Evolutionary conservation across 2,329 filamentous ascomycete genomes (phyloP).

Genomic region (Phialocephala subalpina): DNA sequence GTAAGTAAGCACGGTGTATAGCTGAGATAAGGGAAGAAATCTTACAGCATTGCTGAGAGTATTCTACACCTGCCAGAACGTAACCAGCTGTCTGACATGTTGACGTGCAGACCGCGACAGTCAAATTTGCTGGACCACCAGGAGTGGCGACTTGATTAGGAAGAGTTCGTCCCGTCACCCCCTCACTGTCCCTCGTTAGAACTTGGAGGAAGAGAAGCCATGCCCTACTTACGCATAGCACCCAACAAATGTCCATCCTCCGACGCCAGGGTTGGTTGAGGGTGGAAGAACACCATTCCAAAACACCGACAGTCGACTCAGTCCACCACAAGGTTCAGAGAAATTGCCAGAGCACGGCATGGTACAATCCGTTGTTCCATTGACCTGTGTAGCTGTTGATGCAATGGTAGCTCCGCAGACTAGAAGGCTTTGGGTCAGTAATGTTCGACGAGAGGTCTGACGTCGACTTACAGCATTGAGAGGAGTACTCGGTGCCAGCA

Average conservation of each 20-base stretch:
- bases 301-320: slow-evolving; percentile 34
- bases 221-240: slow-evolving; percentile 35
- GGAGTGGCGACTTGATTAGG: slow-evolving; percentile 28
- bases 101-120: slow-evolving; percentile 32
- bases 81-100: slow-evolving; percentile 42
- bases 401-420: slow-evolving; percentile 35
- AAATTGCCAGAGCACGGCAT: slow-evolving; percentile 41
- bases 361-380: slow-evolving; percentile 33
- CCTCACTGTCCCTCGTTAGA: slow-evolving; percentile 30
- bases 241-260: slow-evolving; percentile 29
- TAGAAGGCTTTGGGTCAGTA: slow-evolving; percentile 8
- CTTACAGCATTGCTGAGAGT: slow-evolving; percentile 52
- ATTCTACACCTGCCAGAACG: slow-evolving; percentile 54
- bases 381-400: slow-evolving; percentile 20
- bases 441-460: not conserved
- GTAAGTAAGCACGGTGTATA: not conserved
- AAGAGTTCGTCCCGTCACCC: slow-evolving; percentile 30
- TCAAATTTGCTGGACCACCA: slow-evolving; percentile 31
- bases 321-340: slow-evolving; percentile 40
- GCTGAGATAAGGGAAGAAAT: not conserved
- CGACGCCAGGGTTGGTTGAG: slow-evolving; percentile 32
- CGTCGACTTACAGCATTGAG: slow-evolving; percentile 38
- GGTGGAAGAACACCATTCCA: slow-evolving; percentile 37
- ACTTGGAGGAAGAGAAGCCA: not conserved
- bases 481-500: slow-evolving; percentile 38